Conservation (phyloP, 805 yeast species). For the Saccharomyces paradoxus region DNA sequence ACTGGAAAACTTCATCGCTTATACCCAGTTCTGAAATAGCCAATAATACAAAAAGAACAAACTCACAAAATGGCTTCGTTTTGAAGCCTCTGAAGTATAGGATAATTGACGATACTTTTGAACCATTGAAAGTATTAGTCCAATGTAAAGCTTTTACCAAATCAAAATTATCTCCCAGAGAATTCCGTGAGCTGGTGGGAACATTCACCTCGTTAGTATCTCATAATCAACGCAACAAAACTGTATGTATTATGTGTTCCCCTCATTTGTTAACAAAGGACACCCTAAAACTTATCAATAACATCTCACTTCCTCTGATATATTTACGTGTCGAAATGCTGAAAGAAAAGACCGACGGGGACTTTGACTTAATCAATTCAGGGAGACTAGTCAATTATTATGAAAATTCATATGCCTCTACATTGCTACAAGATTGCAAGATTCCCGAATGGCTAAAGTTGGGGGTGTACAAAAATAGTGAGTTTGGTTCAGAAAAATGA, state of each 20-base stretch:
- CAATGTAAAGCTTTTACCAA: conserved; percentile 28
- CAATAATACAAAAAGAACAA: conserved; percentile 8
- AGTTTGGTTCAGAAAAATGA: neutral
- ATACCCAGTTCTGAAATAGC: neutral
- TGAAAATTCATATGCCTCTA: conserved; percentile 25
- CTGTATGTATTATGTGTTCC: conserved; percentile 26
- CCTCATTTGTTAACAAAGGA: conserved; percentile 27
- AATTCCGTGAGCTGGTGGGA: conserved; percentile 28
- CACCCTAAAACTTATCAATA: conserved; percentile 24
- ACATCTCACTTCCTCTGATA: conserved; percentile 23
- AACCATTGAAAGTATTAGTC: conserved; percentile 18
- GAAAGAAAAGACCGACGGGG: conserved; percentile 5
- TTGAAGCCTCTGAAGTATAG: conserved; percentile 18
- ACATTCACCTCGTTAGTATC: conserved; percentile 19
- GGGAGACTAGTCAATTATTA: conserved; percentile 26
- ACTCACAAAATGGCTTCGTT: conserved; percentile 9
- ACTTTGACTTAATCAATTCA: conserved; percentile 20
- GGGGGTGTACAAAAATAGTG: conserved; percentile 5
- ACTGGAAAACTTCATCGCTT: neutral
- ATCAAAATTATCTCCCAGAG: conserved; percentile 25
- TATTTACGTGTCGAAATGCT: conserved; percentile 24
- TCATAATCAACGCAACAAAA: conserved; percentile 11
- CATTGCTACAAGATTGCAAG: conserved; percentile 21
- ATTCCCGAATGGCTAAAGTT: conserved; percentile 26
- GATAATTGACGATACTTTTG: conserved; percentile 1